Evolutionary conservation across 768 basidiomycete species (phyloP), one percentile per base, ranked within the genome.

Genomic region (Leccinum aurantiacum): DNA sequence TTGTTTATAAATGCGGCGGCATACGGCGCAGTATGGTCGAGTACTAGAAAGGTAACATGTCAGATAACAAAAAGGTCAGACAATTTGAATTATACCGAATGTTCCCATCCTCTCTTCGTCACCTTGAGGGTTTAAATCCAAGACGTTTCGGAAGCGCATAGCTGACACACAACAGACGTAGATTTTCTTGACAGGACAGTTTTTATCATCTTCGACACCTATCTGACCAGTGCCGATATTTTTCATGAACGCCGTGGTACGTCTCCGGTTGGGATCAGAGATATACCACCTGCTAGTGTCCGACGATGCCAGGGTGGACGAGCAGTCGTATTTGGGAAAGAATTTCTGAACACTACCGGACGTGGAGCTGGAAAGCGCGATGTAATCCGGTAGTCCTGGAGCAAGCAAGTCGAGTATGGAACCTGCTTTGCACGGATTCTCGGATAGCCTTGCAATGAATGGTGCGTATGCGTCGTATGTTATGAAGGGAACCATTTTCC

Each of bases 351-450:
- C 7, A 38, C 6, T 3, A 38, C 38, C 38, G 3, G 38, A 17
- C 8, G 38, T 38, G 17, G 17, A 17, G 7, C 60, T 62, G 19
- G 68, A 67, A 27, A 8, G 15, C 5, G n/a, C 44, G 8, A 70
- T 49, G n/a, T n/a, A 67, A 41, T 67, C 58, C 14, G 68, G 68
- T 1, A 69, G 7, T 25, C 68, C 69, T 2, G 66, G 66, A 7
- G 37, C 37, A 37, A 37, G 37, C 37, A 37, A 37, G 37, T 37
- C 7, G 37, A 15, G 6, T 15, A 37, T 37, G 15, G 37, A 37
- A 37, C 14, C 7, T 15, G 37, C 37, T 37, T 37, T 37, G 37
- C 37, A 1, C 1, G 63, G 58, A 19, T 31, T 57, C 19, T 65
- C 51, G 2, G 31, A 46, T 37, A 62, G 53, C 41, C 19, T 62